A percentile compares a stretch with the other conserved stretches of the same genome.
These are phyloP conservation scores for Helianthus annuus DNA, from an alignment of 129 eudicot genomes.

Conservation along the genomic window DNA sequence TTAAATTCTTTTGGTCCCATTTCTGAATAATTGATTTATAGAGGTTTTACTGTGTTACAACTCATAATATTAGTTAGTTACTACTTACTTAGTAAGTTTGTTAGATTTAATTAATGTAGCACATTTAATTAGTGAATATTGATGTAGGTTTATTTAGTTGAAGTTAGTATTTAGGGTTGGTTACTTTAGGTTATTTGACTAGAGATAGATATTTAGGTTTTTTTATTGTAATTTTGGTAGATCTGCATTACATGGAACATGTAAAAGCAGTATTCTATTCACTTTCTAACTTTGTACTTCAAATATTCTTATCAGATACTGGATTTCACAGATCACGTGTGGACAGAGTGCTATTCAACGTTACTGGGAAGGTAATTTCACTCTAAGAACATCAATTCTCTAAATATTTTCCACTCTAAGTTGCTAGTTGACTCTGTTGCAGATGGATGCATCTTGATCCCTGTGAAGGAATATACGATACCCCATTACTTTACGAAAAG, in stretches of 20 bases:
- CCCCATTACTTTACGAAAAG: slow-evolving; percentile 85
- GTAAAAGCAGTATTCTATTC: neutral
- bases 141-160: neutral
- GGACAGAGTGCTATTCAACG: slow-evolving; percentile 94
- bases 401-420: slow-evolving; percentile 8
- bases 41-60: no score
- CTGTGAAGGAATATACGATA: slow-evolving; percentile 95
- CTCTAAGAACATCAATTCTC: slow-evolving; percentile 7
- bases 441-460: slow-evolving; percentile 99
- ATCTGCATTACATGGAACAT: neutral
- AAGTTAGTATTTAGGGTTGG: neutral
- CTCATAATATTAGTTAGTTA: neutral
- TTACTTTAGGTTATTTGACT: neutral
- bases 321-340: slow-evolving; percentile 89
- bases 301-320: slow-evolving; percentile 45
- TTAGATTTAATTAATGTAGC: no score
- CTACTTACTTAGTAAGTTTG: no score
- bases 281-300: slow-evolving; percentile 6
- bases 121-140: neutral
- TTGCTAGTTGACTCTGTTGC: slow-evolving; percentile 18
- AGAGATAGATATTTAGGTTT: neutral
- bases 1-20: no score
- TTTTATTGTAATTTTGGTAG: neutral
- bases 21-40: no score
- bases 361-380: slow-evolving; percentile 67